These are phyloP conservation scores for Glycyrrhiza uralensis DNA, from an alignment of 306 rosid genomes.

Conservation along the genomic window DNA sequence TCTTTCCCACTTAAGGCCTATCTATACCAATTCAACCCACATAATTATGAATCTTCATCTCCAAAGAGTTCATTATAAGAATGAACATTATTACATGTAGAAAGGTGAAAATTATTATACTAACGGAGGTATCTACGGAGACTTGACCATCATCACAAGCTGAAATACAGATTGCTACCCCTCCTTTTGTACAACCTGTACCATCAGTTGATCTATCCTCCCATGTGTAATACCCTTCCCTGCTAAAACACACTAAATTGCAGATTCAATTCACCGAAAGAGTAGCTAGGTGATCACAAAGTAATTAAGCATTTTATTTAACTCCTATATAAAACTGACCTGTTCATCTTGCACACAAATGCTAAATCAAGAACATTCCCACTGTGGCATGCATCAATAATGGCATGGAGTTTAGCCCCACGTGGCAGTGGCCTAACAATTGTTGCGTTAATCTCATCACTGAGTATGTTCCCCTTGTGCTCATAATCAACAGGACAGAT, in stretches of 20 bases:
- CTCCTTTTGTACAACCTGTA: slow-evolving; percentile 26
- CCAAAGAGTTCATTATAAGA: background rate
- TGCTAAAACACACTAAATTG: background rate
- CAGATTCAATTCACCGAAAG: background rate
- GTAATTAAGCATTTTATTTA: too few species aligned
- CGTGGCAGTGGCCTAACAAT: slow-evolving; percentile 45
- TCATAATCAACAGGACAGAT: slow-evolving; percentile 46
- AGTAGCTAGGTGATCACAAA: background rate
- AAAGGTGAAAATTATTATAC: background rate
- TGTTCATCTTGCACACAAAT: slow-evolving; percentile 46
- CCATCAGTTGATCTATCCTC: background rate
- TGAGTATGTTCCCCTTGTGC: slow-evolving; percentile 37
- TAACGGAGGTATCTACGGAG: slow-evolving; percentile 29
- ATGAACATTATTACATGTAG: background rate
- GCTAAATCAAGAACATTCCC: slow-evolving; percentile 51
- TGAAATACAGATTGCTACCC: slow-evolving; percentile 28
- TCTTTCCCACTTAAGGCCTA: slow-evolving; percentile 42
- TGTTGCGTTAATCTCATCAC: slow-evolving; percentile 44
- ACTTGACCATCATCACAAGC: slow-evolving; percentile 29
- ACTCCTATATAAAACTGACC: slow-evolving; percentile 21
- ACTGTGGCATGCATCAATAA: slow-evolving; percentile 47
- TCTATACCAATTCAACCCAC: background rate
- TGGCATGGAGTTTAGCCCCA: slow-evolving; percentile 54
- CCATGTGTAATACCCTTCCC: slow-evolving; percentile 33
- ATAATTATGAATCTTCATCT: background rate